These are phyloP conservation scores for Syncephalis fuscata DNA, from an alignment of 371 early-diverging fungal genomes.

Conservation along the genomic window DNA sequence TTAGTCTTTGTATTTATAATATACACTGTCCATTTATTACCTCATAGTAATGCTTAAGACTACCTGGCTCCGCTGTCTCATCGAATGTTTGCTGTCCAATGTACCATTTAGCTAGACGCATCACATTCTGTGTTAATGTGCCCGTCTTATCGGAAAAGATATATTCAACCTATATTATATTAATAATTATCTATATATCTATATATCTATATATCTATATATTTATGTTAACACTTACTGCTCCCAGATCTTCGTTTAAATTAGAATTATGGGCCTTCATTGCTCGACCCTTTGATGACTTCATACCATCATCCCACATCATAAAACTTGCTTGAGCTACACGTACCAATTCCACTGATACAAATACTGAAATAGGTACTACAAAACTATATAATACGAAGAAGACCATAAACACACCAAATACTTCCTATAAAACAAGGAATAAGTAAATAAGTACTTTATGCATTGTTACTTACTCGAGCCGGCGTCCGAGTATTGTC, in stretches of 20 bases:
- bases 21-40: no score
- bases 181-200: no score
- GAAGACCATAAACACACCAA: constrained; percentile 18
- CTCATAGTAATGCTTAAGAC: no score
- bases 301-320: constrained; percentile 20
- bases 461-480: constrained; percentile 19
- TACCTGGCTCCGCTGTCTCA: no score
- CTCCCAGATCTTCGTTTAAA: constrained; percentile 17
- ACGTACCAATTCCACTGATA: constrained; percentile 29
- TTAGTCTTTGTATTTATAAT: no score
- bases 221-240: not conserved
- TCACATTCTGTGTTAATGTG: constrained; percentile 64
- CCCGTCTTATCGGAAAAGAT: constrained; percentile 95
- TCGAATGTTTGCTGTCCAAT: constrained; percentile 8
- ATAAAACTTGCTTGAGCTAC: constrained; percentile 32
- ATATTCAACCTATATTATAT: constrained; percentile 44
- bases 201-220: no score
- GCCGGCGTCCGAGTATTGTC: constrained; percentile 9
- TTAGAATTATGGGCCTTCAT: constrained; percentile 69
- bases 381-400: constrained; percentile 24
- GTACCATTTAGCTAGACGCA: constrained; percentile 35
- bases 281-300: constrained; percentile 21
- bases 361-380: constrained; percentile 46
- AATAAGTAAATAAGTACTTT: constrained; percentile 17
- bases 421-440: not conserved